A percentile compares a stretch with the other conserved stretches of the same genome.
phyloP scores from a whole-genome alignment of 768 basidiomycete species.

The Mycena rebaudengoi region DNA sequence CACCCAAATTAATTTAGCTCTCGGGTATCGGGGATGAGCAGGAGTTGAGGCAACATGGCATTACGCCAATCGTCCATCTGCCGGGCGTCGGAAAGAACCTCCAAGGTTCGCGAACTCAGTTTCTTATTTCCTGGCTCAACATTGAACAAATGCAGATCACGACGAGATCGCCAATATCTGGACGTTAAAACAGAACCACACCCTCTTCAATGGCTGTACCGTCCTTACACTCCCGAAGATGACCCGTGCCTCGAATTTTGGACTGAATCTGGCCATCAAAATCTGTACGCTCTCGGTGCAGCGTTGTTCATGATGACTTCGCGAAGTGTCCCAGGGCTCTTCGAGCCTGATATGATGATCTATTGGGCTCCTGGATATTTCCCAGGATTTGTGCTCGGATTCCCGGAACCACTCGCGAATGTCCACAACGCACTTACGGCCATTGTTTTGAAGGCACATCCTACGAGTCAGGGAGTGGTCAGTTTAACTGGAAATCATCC shows the following conservation, averaged over 20 bases:
- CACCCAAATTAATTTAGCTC: too few species aligned
- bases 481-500: constrained; percentile 36
- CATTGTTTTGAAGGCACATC: constrained; percentile 35
- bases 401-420: constrained; percentile 25
- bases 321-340: constrained; percentile 25
- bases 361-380: constrained; percentile 33
- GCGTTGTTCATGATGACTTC: constrained; percentile 29
- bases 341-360: constrained; percentile 36
- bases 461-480: constrained; percentile 38
- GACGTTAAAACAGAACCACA: constrained; percentile 35
- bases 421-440: constrained; percentile 33
- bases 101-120: too few species aligned
- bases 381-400: constrained; percentile 37
- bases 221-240: too few species aligned
- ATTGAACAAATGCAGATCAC: too few species aligned
- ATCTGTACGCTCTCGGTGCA: constrained; percentile 36
- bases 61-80: too few species aligned
- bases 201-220: too few species aligned
- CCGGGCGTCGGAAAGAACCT: too few species aligned
- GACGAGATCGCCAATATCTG: constrained; percentile 40
- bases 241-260: constrained; percentile 38
- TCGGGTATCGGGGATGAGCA: too few species aligned
- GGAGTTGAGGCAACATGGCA: too few species aligned
- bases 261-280: constrained; percentile 27
- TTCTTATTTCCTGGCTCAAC: too few species aligned